Evolutionary conservation across 2,329 filamentous ascomycete species (phyloP), one percentile per base, ranked within the genome.

Genomic region (Monilinia vaccinii-corymbosi): DNA sequence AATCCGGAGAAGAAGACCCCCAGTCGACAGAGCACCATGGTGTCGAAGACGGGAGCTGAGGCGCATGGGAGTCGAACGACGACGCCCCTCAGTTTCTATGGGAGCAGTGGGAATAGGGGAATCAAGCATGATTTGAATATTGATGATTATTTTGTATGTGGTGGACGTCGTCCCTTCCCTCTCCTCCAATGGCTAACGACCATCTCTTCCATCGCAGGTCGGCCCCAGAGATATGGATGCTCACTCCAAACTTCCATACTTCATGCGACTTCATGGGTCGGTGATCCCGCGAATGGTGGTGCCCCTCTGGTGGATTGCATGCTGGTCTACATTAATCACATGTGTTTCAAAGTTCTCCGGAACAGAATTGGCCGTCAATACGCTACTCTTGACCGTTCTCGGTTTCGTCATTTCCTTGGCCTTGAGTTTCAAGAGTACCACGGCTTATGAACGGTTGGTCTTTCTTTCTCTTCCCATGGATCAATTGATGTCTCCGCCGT

Each of bases 361-460:
- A 32, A 45, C 32, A 11, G 32, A 49, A 46, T 59, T 86, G 21
- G 80, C 79, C 49, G 83, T 91, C 64, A 79, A 81, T 70, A 83
- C 79, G n/a, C 79, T 90, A 36, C 77, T 91, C 23, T 78, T 92
- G 57, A 91, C 88, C 1, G 84, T 92, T 56, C 81, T 88, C 48
- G 88, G 88, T 86, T 91, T 92, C 75, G 86, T 92, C 62, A 87
- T 92, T 71, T 85, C 85, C 81, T 75, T 92, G 61, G 81, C 85
- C n/a, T 79, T 92, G 38, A 90, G 87, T 1, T 91, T 92, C 75
- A 84, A 88, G 61, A 88, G 81, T 64, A 85, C 86, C 2, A 89
- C 87, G 9, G 88, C 88, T 11, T 92, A 92, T 67, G 88, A 92
- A 73, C 82, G 87, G 67, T 67, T 62, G 23, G 52, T 45, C 2